Base-by-base conservation (phyloP, 192 early-diverging fungal species). In the Kickxella alabastrina region DNA sequence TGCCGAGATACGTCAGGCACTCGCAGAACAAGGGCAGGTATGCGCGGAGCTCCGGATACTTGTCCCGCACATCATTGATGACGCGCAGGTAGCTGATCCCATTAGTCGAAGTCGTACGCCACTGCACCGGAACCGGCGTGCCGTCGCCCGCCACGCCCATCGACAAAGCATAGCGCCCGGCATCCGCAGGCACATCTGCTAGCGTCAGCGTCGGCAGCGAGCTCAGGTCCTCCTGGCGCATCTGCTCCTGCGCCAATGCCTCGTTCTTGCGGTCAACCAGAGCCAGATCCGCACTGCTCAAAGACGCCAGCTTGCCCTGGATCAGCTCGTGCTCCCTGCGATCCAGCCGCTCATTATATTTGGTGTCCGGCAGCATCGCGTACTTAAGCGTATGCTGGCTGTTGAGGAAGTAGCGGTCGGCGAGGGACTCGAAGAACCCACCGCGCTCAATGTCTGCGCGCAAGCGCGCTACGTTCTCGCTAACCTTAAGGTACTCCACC, bases 31-130 rank as follows among this genome's bases (percentile, higher is more conserved):
- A 67, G 13, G 88, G 86, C 34, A 91, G 49, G 57, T 87, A 92
- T 25, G 83, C 65, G 57, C 81, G 78, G 43, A 89, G 68, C 19
- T 90, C 80, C 3, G 79, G 62, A 17, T 87, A 76, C 43, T 93
- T 54, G 53, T 74, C 76, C 25, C 69, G 71, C 27, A 87, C 73
- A 25, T 80, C 75, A 54, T 85, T 86, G 48, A 86, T 86, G 0
- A 83, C 72, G n/a, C 80, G 78, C 39, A 93, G 75, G 65, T 97
- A 97, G 26, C 92, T 92, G 44, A 97, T 85, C 19, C 90, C 92
- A 53, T 97, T 97, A 28, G 95, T 97, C 3, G 82, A 55, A 0
- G 92, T 85, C 5, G 80, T 75, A 43, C 91, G 79, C 85, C 85
- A 87, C 42, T 91, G 87, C 23, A 90, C 82, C 17, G 74, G 74